Evolutionary conservation across 2,329 filamentous ascomycete species (phyloP).

Genomic region (Aspergillus calidoustus): DNA sequence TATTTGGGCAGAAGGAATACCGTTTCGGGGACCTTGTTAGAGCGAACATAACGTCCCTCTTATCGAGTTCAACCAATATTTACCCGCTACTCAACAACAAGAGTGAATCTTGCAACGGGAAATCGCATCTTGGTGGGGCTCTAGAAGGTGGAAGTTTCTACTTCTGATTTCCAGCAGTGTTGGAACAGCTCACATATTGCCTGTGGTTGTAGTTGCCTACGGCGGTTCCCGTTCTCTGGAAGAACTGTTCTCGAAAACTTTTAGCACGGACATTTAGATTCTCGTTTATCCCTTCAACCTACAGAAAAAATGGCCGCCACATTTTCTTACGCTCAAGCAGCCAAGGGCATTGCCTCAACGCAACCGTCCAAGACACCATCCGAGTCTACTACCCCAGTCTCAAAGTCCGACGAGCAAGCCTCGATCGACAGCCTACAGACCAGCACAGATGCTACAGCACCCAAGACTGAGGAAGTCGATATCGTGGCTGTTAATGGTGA

Average conservation of each 20-base stretch:
- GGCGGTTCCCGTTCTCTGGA: constrained; percentile 31
- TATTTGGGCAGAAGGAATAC: constrained; percentile 6
- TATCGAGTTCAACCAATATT: constrained; percentile 12
- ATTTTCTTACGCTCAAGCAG: constrained; percentile 96
- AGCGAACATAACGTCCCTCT: constrained; percentile 14
- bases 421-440: constrained; percentile 30
- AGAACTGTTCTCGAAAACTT: constrained; percentile 27
- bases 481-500: constrained; percentile 36
- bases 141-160: constrained; percentile 32
- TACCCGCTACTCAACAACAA: constrained; percentile 18
- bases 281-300: constrained; percentile 12
- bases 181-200: constrained; percentile 31
- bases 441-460: constrained; percentile 38
- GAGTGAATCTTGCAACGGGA: constrained; percentile 29
- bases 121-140: constrained; percentile 36
- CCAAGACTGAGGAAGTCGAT: constrained; percentile 55
- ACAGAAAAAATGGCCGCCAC: constrained; percentile 52
- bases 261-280: constrained; percentile 28
- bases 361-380: constrained; percentile 48
- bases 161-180: constrained; percentile 31
- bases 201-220: constrained; percentile 28
- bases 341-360: constrained; percentile 72
- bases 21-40: constrained; percentile 6
- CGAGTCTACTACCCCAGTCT: constrained; percentile 35
- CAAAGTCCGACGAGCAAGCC: constrained; percentile 38